phyloP scores from a whole-genome alignment of 768 basidiomycete genomes.

The Termitomyces sp. region DNA sequence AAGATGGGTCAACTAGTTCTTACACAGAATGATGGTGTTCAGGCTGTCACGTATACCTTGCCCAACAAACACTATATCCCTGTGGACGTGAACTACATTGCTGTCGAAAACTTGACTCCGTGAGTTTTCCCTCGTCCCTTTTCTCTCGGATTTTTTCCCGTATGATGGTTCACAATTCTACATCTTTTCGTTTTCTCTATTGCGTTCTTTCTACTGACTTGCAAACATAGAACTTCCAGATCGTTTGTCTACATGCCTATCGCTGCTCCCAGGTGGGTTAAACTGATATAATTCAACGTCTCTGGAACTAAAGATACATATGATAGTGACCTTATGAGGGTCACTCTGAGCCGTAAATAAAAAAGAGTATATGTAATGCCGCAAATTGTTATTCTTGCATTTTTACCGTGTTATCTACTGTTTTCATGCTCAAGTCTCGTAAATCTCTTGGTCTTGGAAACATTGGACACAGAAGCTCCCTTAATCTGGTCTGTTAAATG shows the following conservation, averaged over 20 bases:
- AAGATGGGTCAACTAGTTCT: constrained; percentile 80
- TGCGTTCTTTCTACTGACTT: neutral
- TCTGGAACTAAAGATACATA: neutral
- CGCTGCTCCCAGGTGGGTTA: constrained; percentile 73
- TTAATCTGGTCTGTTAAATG: too few species aligned
- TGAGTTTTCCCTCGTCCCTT: neutral
- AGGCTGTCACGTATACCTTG: constrained; percentile 62
- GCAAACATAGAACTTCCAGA: constrained; percentile 37
- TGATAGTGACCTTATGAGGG: constrained; percentile 59
- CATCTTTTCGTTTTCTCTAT: neutral
- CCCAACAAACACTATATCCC: constrained; percentile 97
- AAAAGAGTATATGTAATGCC: too few species aligned
- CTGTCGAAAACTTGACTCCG: constrained; percentile 56
- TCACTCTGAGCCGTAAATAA: constrained; percentile 48
- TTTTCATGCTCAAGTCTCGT: too few species aligned
- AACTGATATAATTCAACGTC: neutral
- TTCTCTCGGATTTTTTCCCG: neutral
- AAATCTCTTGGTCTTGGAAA: neutral
- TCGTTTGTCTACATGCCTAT: constrained; percentile 89
- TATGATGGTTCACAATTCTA: too few species aligned
- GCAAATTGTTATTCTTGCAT: neutral
- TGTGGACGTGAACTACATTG: constrained; percentile 74
- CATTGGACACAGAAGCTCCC: too few species aligned
- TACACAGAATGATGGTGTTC: constrained; percentile 53
- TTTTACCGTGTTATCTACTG: neutral